A percentile compares a stretch with the other conserved stretches of the same genome.
Evolutionary conservation across 345 rosid genomes (phyloP).

Genomic region (Murraya paniculata): DNA sequence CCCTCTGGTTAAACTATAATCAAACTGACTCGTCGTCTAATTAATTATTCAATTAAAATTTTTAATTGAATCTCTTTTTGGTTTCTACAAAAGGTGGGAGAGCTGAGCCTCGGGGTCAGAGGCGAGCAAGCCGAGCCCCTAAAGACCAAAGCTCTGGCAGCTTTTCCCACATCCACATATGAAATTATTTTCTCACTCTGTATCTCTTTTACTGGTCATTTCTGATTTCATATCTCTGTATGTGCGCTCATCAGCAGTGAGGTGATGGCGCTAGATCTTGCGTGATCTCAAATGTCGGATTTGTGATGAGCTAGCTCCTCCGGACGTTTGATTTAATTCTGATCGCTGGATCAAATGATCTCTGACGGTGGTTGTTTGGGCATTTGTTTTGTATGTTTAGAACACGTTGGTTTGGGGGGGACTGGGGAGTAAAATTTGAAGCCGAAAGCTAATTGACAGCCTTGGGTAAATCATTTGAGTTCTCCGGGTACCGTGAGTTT

Average conservation of each 20-base stretch:
- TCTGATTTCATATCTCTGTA: conserved; percentile 3
- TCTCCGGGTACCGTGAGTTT: conserved; percentile 46
- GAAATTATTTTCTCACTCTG: background rate
- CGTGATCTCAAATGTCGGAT: conserved; percentile 6
- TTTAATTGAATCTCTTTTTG: background rate
- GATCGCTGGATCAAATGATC: conserved; percentile 24
- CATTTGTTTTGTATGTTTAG: background rate
- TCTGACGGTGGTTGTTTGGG: conserved; percentile 1
- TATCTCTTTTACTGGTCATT: background rate
- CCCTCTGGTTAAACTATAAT: background rate
- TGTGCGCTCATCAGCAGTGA: conserved; percentile 1
- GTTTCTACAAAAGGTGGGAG: conserved; percentile 21
- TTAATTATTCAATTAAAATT: background rate
- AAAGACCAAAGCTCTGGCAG: conserved; percentile 20
- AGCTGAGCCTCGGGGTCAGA: background rate
- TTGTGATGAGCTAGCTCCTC: conserved; percentile 1
- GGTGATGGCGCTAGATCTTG: conserved; percentile 1
- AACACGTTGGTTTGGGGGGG: too few relatives aligned
- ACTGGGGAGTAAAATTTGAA: background rate
- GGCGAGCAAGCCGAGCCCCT: too few relatives aligned
- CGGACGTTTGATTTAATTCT: conserved; percentile 18
- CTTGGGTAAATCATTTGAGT: conserved; percentile 49
- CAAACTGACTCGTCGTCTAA: conserved; percentile 4
- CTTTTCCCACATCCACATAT: background rate
- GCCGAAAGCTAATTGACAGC: conserved; percentile 9